Base-by-base conservation (phyloP, 2,329 filamentous ascomycete genomes). In the Fusarium subtropicale region DNA sequence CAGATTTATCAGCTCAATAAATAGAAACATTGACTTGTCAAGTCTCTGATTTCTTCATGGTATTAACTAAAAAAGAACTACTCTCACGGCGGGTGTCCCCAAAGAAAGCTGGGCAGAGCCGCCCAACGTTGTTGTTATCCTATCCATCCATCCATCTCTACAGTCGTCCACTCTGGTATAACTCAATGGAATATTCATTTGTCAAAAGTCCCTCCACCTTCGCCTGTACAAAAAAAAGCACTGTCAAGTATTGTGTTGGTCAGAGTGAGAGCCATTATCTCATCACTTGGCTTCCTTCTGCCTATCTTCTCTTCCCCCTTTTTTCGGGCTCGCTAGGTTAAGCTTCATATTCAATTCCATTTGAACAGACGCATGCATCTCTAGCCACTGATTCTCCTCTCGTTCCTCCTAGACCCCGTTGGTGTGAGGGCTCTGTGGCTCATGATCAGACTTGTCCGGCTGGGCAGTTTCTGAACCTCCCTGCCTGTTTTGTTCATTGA, bases 401-500 rank as follows among this genome's bases (percentile, higher is more conserved):
- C 45, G 53, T 51, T 58, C 39, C 56, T 53, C 51, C 55, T 66
- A 76, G 28, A 59, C 55, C 24, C 81, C 81, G 41, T 83, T 83
- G 26, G 75, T 57, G 63, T 80, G 75, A 59, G 80, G 77, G 64
- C 78, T 78, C 46, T 63, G 44, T 41, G 69, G 58, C 52, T 71
- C 66, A 26, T 76, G 70, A 60, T 78, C 79, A 18, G 75, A 76
- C 68, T 75, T 76, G 62, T 81, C 79, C 71, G 77, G 75, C 56
- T 79, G 75, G 56, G 77, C 76, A 53, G 71, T 70, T 46, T 66
- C 76, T 53, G 69, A 75, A 16, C 71, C 69, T 26, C 72, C 75
- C 34, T 74, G 74, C 31, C 69, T 74, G 24, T 76, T 79, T 53
- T 82, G 79, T 34, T 82, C 80, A 50, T 79, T 79, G 65, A 94